These are phyloP conservation scores for Xanthoconium purpureum DNA, from an alignment of 768 basidiomycete species.

Conservation along the genomic window DNA sequence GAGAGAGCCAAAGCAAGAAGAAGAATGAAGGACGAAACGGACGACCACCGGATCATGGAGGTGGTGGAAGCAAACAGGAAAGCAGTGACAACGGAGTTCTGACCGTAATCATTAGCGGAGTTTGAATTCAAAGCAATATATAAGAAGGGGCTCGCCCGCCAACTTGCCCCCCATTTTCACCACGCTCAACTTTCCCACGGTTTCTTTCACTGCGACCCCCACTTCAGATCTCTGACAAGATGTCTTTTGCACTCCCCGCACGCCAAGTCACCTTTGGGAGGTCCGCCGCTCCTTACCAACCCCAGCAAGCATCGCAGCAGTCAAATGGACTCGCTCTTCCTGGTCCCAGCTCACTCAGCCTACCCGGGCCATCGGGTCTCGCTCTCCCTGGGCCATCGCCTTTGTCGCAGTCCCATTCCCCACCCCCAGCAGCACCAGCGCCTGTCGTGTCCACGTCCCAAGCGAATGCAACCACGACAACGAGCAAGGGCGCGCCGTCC, in stretches of 20 bases:
- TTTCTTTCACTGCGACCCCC: conserved; percentile 20
- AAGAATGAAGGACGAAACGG: neutral
- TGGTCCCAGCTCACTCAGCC: conserved; percentile 43
- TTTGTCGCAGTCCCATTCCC: conserved; percentile 43
- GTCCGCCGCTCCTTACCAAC: conserved; percentile 46
- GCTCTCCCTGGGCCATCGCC: conserved; percentile 56
- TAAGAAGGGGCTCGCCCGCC: conserved; percentile 20
- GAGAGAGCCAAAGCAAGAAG: neutral
- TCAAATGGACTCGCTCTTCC: conserved; percentile 60
- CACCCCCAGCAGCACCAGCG: conserved; percentile 23
- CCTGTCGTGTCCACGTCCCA: conserved; percentile 12
- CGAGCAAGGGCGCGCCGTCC: conserved; percentile 31
- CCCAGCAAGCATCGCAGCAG: conserved; percentile 39
- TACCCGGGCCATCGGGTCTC: conserved; percentile 41
- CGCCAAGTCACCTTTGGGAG: conserved; percentile 79
- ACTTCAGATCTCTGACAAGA: conserved; percentile 20
- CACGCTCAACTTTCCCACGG: conserved; percentile 29
- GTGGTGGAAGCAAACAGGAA: conserved; percentile 30
- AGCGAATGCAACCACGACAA: conserved; percentile 30
- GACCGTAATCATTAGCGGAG: conserved; percentile 29
- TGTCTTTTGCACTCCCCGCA: conserved; percentile 69
- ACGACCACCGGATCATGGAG: conserved; percentile 13
- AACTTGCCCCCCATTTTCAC: conserved; percentile 19
- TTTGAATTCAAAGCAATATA: conserved; percentile 28
- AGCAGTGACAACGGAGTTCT: conserved; percentile 6